phyloP scores from a whole-genome alignment of 139 green algal genomes.

The Chlorella sp. region DNA sequence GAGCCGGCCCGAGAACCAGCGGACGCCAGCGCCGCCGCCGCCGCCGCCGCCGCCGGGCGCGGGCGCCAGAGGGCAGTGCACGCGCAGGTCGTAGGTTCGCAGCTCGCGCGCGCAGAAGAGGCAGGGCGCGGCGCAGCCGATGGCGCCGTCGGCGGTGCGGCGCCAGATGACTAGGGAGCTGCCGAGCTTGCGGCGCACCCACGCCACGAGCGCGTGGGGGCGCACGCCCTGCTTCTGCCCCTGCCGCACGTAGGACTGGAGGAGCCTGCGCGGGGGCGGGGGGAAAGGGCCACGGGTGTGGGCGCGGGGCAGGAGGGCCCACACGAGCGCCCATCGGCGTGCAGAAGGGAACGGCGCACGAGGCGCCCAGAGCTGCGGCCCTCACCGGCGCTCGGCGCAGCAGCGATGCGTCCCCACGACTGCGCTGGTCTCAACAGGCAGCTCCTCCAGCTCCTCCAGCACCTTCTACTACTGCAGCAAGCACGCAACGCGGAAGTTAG shows the following conservation, averaged over 20 bases:
- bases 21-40: slow-evolving; percentile 1
- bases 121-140: slow-evolving; percentile 64
- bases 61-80: slow-evolving; percentile 57
- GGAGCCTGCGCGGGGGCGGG: slow-evolving; percentile 41
- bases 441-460: background rate
- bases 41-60: no score
- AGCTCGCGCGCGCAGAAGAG: slow-evolving; percentile 61
- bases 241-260: slow-evolving; percentile 40
- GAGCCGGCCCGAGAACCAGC: slow-evolving; percentile 54
- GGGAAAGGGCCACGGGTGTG: background rate
- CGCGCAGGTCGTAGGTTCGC: slow-evolving; percentile 50
- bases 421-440: background rate
- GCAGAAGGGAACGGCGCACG: background rate
- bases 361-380: background rate
- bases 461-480: slow-evolving; percentile 3
- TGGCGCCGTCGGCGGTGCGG: slow-evolving; percentile 49
- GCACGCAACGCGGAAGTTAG: background rate
- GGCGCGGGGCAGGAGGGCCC: background rate
- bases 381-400: slow-evolving; percentile 52
- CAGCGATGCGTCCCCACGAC: slow-evolving; percentile 43
- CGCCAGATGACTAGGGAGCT: slow-evolving; percentile 53
- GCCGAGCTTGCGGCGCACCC: slow-evolving; percentile 71
- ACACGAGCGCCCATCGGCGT: background rate
- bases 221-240: slow-evolving; percentile 50
- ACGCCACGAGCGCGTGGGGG: slow-evolving; percentile 41